Base-by-base conservation (phyloP, 768 basidiomycete genomes). In the Coprinopsis sp. region DNA sequence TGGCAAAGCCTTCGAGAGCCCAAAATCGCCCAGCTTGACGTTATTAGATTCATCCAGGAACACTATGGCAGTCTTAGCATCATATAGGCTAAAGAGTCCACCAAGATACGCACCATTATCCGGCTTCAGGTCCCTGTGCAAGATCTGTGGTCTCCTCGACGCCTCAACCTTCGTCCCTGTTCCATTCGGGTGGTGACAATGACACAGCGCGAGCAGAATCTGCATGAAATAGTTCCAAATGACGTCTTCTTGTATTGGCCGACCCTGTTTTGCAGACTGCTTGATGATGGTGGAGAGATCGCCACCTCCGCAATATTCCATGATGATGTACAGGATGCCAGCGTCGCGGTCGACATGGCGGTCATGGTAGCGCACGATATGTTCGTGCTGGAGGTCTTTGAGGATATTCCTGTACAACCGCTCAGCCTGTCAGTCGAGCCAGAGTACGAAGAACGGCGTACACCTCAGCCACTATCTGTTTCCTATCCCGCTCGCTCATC, bases 251-350 rank as follows among this genome's bases (percentile, higher is more conserved):
- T 91, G 77, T 44, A 97, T 81, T 2, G 81, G 78, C 43, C 86
- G 76, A 49, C 76, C 79, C 46, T 79, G 72, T 59, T 81, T 83
- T 50, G 72, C 64, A 1, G 87, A 79, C 51, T 82, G 83, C 58
- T 91, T 89, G 64, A 98, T 96, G 58, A 96, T 67, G 28, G 78
- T 71, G 1, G 90, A 90, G 44, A 99, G 77, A 69, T 99, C 96
- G 11, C 96, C 96, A 18, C 93, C 94, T 4, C 91, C 93, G 60
- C 96, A 99, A 63, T 91, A 98, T 70, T 99, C 96, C 96, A 98
- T 99, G 54, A 98, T 75, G 51, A 99, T 97, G 64, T 97, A 98
- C 34, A 98, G 79, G 47, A 93, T 88, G 18, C 91, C 91, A 21
- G 74, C 74, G 41, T 93, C 89, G 51, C 87, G 76, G 71, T 99